Percentiles rank a stretch among this genome's conserved stretches.
Conservation (phyloP, 805 yeast genomes). For the Nakazawaea wickerhamii region DNA sequence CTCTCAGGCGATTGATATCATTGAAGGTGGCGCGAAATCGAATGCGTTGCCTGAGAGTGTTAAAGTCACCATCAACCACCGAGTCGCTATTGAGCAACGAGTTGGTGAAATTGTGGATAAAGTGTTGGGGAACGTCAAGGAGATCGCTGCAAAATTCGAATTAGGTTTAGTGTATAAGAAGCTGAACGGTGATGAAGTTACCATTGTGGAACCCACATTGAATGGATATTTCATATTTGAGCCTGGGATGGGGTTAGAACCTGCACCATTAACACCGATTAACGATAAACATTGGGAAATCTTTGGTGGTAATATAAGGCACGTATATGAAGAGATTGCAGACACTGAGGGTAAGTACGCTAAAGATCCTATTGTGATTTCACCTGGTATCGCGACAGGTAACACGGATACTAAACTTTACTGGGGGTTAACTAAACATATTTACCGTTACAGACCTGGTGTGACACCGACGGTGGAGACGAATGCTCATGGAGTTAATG, state of each 20-base stretch:
- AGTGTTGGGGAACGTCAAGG: conserved; percentile 25
- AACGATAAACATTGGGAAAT: conserved; percentile 34
- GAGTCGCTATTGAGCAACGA: conserved; percentile 41
- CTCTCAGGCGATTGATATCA: conserved; percentile 43
- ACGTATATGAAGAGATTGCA: conserved; percentile 40
- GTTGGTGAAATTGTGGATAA: conserved; percentile 30
- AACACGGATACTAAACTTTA: conserved; percentile 63
- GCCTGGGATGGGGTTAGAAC: conserved; percentile 28
- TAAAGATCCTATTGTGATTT: conserved; percentile 32
- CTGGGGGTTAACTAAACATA: conserved; percentile 52
- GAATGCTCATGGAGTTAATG: conserved; percentile 62
- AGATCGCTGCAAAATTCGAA: conserved; percentile 31
- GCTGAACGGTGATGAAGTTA: conserved; percentile 20
- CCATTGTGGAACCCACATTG: conserved; percentile 23
- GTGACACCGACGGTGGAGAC: conserved; percentile 31
- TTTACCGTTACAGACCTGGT: conserved; percentile 54
- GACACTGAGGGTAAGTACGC: conserved; percentile 24
- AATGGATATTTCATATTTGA: conserved; percentile 12
- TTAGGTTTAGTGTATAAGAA: conserved; percentile 25
- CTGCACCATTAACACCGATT: conserved; percentile 51
- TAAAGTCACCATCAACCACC: conserved; percentile 35
- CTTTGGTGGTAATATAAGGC: conserved; percentile 39
- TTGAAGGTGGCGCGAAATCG: conserved; percentile 43
- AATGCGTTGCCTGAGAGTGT: conserved; percentile 48
- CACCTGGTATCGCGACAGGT: conserved; percentile 59